Evolutionary conservation across 352 stramenopile species (phyloP).

Genomic region (Globisporangium cylindrosporum): DNA sequence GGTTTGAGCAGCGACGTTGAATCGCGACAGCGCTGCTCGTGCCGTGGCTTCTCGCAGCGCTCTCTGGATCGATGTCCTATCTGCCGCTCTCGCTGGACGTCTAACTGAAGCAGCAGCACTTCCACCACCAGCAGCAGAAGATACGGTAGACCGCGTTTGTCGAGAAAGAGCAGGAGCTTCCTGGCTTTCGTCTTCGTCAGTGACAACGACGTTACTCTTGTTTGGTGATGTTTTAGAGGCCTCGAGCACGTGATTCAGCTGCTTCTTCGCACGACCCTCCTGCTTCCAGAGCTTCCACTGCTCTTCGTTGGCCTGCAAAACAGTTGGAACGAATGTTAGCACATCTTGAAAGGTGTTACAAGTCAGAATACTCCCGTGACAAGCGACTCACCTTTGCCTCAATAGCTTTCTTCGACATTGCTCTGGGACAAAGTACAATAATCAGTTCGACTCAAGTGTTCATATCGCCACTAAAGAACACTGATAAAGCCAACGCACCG

Average conservation of each 20-base stretch:
- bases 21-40: constrained; percentile 48
- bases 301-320: constrained; percentile 59
- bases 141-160: not conserved
- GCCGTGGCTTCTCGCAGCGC: constrained; percentile 45
- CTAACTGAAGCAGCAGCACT: not conserved
- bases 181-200: not conserved
- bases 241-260: constrained; percentile 7
- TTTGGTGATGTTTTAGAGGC: not conserved
- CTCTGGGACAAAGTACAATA: constrained; percentile 22
- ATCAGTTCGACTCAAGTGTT: not conserved
- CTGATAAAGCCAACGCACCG: constrained; percentile 25
- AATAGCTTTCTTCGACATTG: constrained; percentile 74
- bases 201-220: constrained; percentile 8
- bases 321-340: not conserved
- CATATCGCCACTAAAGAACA: not conserved
- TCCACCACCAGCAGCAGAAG: not conserved
- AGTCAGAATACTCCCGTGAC: not conserved
- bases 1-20: constrained; percentile 42
- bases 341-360: not conserved
- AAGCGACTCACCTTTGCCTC: constrained; percentile 58
- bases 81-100: not conserved
- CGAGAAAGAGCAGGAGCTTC: not conserved
- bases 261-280: constrained; percentile 8
- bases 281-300: constrained; percentile 71
- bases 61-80: constrained; percentile 15